Evolutionary conservation across 2,329 filamentous ascomycete species (phyloP), one percentile per base, ranked within the genome.

Genomic region (Aspergillus udagawae): DNA sequence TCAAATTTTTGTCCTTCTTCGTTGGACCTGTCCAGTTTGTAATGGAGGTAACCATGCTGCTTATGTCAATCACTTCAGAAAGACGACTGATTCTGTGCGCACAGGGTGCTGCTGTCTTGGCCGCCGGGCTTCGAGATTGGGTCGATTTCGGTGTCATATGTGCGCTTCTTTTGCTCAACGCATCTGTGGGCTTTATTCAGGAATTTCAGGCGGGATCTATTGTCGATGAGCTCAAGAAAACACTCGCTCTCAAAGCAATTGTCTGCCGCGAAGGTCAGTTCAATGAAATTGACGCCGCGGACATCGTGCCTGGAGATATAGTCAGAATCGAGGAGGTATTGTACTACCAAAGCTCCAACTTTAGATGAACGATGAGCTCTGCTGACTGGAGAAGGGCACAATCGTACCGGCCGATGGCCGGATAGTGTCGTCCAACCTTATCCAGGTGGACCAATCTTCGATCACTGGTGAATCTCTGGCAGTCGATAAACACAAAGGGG

Each of bases 131-230:
- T 45, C 77, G 89, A 76, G 89, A 94, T 69, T 96, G 91, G 91
- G 89, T 96, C 63, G 91, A 96, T 80, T 93, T 96, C 70, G 91
- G 90, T 82, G 91, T 96, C 70, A 96, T 96, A 66, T 91, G 88
- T 75, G 91, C 80, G 70, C 82, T 95, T 52, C 83, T 96, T 9
- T 74, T 95, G 64, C 88, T 96, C 63, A 96, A 96, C 79, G 91
- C 91, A 45, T 79, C 78, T 63, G 91, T 96, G 62, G 91, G 91
- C 78, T 96, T 95, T 77, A 80, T 92, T 59, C 91, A 96, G 75
- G 91, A 96, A 78, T 95, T 83, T 77, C 90, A 95, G 77, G 91
- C 91, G 60, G 91, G 90, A 72, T 92, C 89, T 55, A 94, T 95
- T 63, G 91, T 96, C 77, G 90, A 93, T 51, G 90, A 94, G 73